phyloP scores from a whole-genome alignment of 805 yeast genomes.

The Starmera pachycereana region DNA sequence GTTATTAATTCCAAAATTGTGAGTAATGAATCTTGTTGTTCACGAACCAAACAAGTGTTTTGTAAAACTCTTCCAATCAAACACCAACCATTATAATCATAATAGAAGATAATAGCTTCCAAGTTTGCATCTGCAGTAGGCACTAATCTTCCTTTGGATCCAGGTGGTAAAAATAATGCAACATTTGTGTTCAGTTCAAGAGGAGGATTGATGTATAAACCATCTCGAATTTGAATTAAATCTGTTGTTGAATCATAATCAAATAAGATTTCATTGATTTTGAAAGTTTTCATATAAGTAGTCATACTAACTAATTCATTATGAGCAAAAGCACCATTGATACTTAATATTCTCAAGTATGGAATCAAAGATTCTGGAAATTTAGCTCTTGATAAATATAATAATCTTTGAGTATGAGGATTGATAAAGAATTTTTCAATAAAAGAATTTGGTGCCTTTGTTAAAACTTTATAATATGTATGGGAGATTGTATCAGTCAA shows the following conservation, averaged over 20 bases:
- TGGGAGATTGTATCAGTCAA: conserved; percentile 25
- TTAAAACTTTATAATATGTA: conserved; percentile 20
- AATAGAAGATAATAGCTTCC: conserved; percentile 51
- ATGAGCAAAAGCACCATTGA: conserved; percentile 58
- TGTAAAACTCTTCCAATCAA: conserved; percentile 69
- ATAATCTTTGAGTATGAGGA: conserved; percentile 22
- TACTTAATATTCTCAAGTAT: conserved; percentile 46
- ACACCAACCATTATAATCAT: conserved; percentile 81
- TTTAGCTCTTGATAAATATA: conserved; percentile 51
- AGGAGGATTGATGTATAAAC: conserved; percentile 45
- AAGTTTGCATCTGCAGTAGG: conserved; percentile 33
- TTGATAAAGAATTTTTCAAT: conserved; percentile 28
- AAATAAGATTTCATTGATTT: conserved; percentile 30
- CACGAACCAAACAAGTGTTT: conserved; percentile 30
- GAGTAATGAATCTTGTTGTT: conserved; percentile 31
- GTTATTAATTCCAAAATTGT: conserved; percentile 44
- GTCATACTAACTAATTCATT: conserved; percentile 47
- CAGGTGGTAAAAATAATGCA: conserved; percentile 34
- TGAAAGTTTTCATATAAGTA: conserved; percentile 47
- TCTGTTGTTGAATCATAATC: conserved; percentile 40
- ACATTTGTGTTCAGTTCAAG: conserved; percentile 37
- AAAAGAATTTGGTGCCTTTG: conserved; percentile 23
- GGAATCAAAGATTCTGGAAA: conserved; percentile 60
- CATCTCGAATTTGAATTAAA: conserved; percentile 37
- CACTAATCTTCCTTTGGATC: conserved; percentile 64